Base-by-base conservation (phyloP, 352 stramenopile species). In the Phytopythium delawarense region DNA sequence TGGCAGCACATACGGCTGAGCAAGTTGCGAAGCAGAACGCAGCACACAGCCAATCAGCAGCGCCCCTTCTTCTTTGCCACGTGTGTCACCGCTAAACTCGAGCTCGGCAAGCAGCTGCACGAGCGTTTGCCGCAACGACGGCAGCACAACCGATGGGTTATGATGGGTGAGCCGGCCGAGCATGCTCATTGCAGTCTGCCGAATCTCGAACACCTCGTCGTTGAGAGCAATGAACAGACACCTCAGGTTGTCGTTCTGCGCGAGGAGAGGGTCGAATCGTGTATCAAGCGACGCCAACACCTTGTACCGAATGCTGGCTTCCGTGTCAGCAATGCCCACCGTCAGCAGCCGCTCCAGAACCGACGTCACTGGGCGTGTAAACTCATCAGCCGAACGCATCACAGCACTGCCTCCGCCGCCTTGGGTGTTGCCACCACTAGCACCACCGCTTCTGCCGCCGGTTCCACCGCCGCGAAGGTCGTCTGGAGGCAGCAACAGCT, bases 211-310 rank as follows among this genome's bases (percentile, higher is more conserved):
- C 11, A 91, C 70, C 52, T 96, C 87, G 59, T 96, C 87, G 57
- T 96, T 94, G 6, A 96, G 56, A 9, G 87, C 85, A 65, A 96
- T 96, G 65, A 96, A 96, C 35, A 96, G 55, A 34, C 87, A 93
- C 0, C 87, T 76, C 49, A 96, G 65, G 57, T 94, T 96, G 53
- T 94, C 87, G 51, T 91, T 90, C 58, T 92, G 73, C 0, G 81
- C 87, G 2, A 96, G 69, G 4, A 96, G 57, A 2, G 85, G 81
- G 44, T 96, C 87, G 39, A 96, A 96, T 8, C 87, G 79, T 28
- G 83, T 77, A 59, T 96, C 87, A 7, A 96, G 63, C 15, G 87
- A 96, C 28, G 78, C 78, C 45, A 96, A 65, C 15, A 96, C 87
- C 49, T 89, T 81, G 16, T 88, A 71, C 37, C 87, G 81, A 69